These are phyloP conservation scores for Tolypocladium sp. DNA, from an alignment of 2,329 filamentous ascomycete species.

Conservation along the genomic window DNA sequence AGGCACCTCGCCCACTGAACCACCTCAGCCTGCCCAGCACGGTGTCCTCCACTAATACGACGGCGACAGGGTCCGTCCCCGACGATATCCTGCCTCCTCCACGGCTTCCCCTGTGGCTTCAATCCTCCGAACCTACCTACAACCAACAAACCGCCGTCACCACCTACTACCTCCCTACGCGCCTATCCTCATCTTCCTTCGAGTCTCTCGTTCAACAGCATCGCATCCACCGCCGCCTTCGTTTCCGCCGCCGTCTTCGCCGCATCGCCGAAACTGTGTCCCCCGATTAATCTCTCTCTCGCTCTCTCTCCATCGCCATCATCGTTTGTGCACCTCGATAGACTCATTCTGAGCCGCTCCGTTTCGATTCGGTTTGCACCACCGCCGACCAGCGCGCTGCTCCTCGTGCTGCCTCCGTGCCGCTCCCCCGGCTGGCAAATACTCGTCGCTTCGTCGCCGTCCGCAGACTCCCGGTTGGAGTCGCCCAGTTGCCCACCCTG, in stretches of 20 bases:
- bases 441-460: not conserved
- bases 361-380: not conserved
- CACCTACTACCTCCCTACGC: not conserved
- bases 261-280: not conserved
- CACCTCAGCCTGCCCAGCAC: not conserved
- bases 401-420: not conserved
- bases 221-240: not conserved
- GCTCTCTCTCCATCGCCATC: not conserved
- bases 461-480: constrained; percentile 26
- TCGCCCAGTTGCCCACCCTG: constrained; percentile 24
- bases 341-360: not conserved
- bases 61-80: not conserved
- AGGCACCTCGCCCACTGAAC: not conserved
- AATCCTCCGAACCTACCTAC: not conserved
- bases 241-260: not conserved
- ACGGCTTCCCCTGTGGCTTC: not conserved
- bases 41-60: not conserved
- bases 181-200: not conserved
- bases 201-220: not conserved
- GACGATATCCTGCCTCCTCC: not conserved
- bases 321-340: not conserved
- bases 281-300: not conserved
- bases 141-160: not conserved
- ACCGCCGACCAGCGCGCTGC: not conserved
- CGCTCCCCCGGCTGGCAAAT: not conserved